A percentile compares a stretch with the other conserved stretches of the same genome.
Conservation (phyloP, 2,329 filamentous ascomycete genomes). For the Colletotrichum shisoi region DNA sequence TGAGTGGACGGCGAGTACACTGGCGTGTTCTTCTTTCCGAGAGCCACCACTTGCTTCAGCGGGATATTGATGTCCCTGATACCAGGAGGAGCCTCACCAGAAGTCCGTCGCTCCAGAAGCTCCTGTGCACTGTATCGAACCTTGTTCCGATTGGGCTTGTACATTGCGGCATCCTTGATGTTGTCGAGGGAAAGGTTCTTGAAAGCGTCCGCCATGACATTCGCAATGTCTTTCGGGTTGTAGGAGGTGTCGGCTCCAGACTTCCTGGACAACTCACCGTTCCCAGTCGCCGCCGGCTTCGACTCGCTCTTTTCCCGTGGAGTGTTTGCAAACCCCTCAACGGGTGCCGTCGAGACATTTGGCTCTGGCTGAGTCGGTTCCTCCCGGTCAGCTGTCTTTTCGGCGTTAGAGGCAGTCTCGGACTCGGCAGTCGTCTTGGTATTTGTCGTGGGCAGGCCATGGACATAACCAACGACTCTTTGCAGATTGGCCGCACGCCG, state of each 20-base stretch:
- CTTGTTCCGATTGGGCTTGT: slow-evolving; percentile 14
- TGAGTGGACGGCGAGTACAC: background rate
- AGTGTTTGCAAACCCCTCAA: background rate
- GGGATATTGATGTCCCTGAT: slow-evolving; percentile 28
- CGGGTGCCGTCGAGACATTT: background rate
- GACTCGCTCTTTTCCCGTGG: background rate
- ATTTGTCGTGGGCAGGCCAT: background rate
- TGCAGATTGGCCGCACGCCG: background rate
- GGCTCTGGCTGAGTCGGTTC: background rate
- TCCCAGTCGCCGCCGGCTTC: background rate
- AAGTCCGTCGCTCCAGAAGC: slow-evolving; percentile 4
- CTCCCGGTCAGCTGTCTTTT: background rate
- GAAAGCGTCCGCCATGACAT: slow-evolving; percentile 21
- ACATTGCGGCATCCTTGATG: slow-evolving; percentile 26
- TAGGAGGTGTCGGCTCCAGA: background rate
- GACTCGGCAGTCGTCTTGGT: background rate
- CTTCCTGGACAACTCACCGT: no score
- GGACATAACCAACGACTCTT: slow-evolving; percentile 1
- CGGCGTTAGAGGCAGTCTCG: background rate
- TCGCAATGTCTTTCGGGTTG: background rate
- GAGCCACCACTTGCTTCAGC: background rate
- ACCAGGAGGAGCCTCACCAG: slow-evolving; percentile 20
- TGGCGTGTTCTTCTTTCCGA: no score
- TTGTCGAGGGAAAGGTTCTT: slow-evolving; percentile 22
- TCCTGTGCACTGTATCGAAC: slow-evolving; percentile 22